These are phyloP conservation scores for Polyplosphaeria fusca DNA, from an alignment of 495 filamentous ascomycete species.

Conservation along the genomic window DNA sequence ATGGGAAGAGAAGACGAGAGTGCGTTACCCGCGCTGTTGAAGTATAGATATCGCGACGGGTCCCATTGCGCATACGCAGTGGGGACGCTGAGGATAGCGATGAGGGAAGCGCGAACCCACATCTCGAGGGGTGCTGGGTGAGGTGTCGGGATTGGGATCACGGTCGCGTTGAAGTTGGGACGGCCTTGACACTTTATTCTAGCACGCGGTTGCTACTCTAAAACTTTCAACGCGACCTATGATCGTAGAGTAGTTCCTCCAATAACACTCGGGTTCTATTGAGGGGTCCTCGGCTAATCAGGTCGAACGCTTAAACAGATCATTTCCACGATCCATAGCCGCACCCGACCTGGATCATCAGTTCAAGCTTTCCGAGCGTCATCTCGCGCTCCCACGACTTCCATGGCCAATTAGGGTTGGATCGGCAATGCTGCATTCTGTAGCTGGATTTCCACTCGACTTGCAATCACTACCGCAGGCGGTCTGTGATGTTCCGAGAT, in stretches of 20 bases:
- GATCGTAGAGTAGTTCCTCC: not conserved
- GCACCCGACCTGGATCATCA: no score
- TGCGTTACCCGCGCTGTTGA: not conserved
- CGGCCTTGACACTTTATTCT: not conserved
- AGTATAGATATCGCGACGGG: not conserved
- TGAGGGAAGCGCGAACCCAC: not conserved
- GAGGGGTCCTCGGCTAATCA: not conserved
- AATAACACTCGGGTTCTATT: not conserved
- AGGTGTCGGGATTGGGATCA: not conserved
- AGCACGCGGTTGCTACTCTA: not conserved
- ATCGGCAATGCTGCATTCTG: no score
- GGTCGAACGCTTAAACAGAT: not conserved
- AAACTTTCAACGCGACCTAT: not conserved
- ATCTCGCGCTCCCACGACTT: no score
- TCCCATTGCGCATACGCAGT: not conserved
- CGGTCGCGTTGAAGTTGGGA: no score
- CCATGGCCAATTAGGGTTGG: no score
- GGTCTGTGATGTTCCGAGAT: no score
- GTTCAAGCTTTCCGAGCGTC: no score
- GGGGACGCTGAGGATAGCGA: not conserved
- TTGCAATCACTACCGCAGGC: no score
- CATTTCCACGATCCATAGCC: no score
- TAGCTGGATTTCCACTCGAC: no score
- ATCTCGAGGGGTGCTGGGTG: not conserved
- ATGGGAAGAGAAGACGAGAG: conserved; percentile 39